Base-by-base conservation (phyloP, 2,329 filamentous ascomycete genomes). In the Albifimbria verrucaria region DNA sequence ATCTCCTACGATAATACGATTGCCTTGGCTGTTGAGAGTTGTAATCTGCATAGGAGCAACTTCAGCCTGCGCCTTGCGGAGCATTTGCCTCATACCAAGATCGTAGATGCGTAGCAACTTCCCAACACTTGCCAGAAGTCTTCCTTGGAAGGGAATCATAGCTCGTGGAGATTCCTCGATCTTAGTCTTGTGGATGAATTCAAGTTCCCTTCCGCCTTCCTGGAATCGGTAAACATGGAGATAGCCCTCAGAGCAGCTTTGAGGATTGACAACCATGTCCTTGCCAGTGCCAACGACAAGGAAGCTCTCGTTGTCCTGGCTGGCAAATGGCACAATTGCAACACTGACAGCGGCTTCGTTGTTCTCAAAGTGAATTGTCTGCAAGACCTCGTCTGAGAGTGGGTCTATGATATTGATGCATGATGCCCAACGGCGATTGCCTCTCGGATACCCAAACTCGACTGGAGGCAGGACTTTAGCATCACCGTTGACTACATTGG, bases 141-240 rank as follows among this genome's bases (percentile, higher is more conserved):
- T 88, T 25, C 95, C 95, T 69, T 97, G 93, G 77, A 99, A 99
- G 3, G 85, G 80, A n/a, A 94, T 77, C 17, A 99, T 78, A n/a
- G 94, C 93, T 63, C 91, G 85, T 1, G 95, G 91, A 2, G 93
- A 92, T 58, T 92, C 87, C 59, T 95, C 90, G 7, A 97, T 82
- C 64, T 92, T 91, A 1, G 95, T 99, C 71, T 97, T 97, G 74
- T 99, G 94, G 57, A 97, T 92, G 54, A 97, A 94, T 65, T 97
- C 90, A 17, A 99, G 81, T 63, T 91, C 86, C 52, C 85, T 86
- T n/a, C 95, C 95, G 56, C 91, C 85, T 48, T 95, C 88, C 49
- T 88, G 83, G 69, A 99, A 90, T 42, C 91, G 86, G 71, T 97
- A 99, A 23, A 97, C 89, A 64, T 97, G 90, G 32, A 99, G 89